Base-by-base conservation (phyloP, 352 stramenopile species). In the Phytopythium cucurbitacearum region DNA sequence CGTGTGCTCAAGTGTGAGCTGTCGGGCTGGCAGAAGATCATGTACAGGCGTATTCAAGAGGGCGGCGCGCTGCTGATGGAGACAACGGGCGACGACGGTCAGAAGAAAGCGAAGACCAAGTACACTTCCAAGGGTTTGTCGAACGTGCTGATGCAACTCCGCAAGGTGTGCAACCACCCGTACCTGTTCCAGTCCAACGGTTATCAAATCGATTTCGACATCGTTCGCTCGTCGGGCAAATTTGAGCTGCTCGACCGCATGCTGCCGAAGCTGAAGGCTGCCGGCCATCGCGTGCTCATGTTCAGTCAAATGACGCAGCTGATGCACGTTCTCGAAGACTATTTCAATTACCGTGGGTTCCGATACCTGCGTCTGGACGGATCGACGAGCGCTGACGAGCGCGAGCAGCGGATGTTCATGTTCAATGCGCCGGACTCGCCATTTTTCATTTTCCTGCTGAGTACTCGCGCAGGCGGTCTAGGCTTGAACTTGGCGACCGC, bases 401-500 rank as follows among this genome's bases (percentile, higher is more conserved):
- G 97, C 16, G 96, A 99, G 73, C 79, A 93, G 60, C 87, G 95
- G 43, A 99, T 99, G 87, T 97, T 99, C 64, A 94, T 93, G 66
- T 99, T 99, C 74, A 99, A 99, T 63, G 87, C 84, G 4, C 64
- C 82, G 2, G 85, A 95, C 58, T 92, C 82, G 21, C 82, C 82
- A 4, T 91, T 77, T 64, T 99, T 99, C 61, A 87, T 89, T 34
- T 99, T 99, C 67, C 71, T 99, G 12, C 70, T 99, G 33, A 98
- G 85, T 65, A 99, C 98, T 15, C 82, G 97, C 7, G 97, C 97
- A 28, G 97, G 97, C 60, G 97, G 97, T 21, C 74, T 99, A 32
- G 97, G 97, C 21, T 64, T 99, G 16, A 99, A 99, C 69, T 85
- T 99, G 28, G 96, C 94, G 34, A 96, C 96, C 16, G 97, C 97